These are phyloP conservation scores for Pluteus cervinus DNA, from an alignment of 768 basidiomycete species.

Conservation along the genomic window DNA sequence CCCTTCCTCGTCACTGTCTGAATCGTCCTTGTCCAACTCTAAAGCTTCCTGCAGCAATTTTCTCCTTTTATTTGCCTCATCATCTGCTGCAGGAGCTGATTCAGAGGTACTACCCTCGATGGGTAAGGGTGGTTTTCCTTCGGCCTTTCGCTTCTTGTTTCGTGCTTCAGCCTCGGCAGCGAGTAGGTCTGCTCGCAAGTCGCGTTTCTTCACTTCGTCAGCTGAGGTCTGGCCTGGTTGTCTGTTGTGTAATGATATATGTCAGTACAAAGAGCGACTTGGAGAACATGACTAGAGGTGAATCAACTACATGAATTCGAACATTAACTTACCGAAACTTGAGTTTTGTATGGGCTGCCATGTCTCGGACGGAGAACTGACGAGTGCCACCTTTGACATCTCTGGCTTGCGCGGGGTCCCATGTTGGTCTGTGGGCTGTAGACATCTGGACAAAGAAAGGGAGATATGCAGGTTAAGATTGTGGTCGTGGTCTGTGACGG, in stretches of 20 bases:
- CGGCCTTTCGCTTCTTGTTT: slow-evolving; percentile 90
- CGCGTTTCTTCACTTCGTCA: slow-evolving; percentile 69
- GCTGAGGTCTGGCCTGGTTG: slow-evolving; percentile 88
- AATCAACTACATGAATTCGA: slow-evolving; percentile 2
- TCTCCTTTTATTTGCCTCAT: slow-evolving; percentile 75
- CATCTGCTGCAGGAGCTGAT: slow-evolving; percentile 21
- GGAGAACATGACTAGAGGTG: no score
- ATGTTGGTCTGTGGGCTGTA: slow-evolving; percentile 92
- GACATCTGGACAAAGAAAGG: slow-evolving; percentile 50
- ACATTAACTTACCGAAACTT: slow-evolving; percentile 75
- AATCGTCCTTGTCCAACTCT: slow-evolving; percentile 87
- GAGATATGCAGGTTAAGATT: no score
- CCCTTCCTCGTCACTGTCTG: slow-evolving; percentile 58
- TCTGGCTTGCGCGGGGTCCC: slow-evolving; percentile 93
- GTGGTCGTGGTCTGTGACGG: no score
- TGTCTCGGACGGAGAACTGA: slow-evolving; percentile 88
- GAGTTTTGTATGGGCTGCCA: slow-evolving; percentile 94
- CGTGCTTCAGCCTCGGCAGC: slow-evolving; percentile 82
- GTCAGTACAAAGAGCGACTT: no score
- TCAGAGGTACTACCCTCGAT: slow-evolving; percentile 27
- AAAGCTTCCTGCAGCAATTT: slow-evolving; percentile 83
- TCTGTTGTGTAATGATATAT: slow-evolving; percentile 25
- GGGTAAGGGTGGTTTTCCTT: slow-evolving; percentile 56
- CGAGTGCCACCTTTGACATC: slow-evolving; percentile 90
- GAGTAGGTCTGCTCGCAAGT: slow-evolving; percentile 79